Base-by-base conservation (phyloP, 2,329 filamentous ascomycete species). In the Sphaerulina vaccinii region DNA sequence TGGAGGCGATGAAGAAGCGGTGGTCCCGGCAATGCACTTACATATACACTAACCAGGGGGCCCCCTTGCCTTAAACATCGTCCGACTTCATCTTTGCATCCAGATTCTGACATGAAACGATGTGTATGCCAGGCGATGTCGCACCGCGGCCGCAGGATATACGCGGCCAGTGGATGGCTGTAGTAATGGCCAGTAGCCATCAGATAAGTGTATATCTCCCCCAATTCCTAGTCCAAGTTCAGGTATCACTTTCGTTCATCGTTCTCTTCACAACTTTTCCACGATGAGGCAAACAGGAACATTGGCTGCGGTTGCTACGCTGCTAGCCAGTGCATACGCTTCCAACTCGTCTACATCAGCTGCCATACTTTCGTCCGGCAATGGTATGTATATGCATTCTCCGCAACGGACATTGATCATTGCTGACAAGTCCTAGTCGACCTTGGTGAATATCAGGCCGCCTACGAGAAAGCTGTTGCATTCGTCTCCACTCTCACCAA, bases 401-500 rank as follows among this genome's bases (percentile, higher is more conserved):
- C n/a, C n/a, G n/a, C n/a, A n/a, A n/a, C n/a, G n/a, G n/a, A n/a
- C n/a, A n/a, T n/a, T n/a, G n/a, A n/a, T n/a, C n/a, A n/a, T n/a
- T n/a, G n/a, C n/a, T n/a, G n/a, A n/a, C n/a, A n/a, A n/a, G n/a
- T 5, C 5, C 5, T 15, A 35, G 43, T 57, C 21, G 47, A 58
- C 24, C 46, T 57, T 1, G 57, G 57, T 6, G 45, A 52, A 2
- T 58, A 57, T 23, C 39, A 60, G 29, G 49, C 27, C 11, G 50
- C 55, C 3, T 58, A 56, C 32, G 39, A 51, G 11, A 56, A 56
- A 23, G 54, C 54, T 10, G 50, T 41, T 15, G 47, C 50, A 9
- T 53, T 56, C 29, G 50, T 56, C 13, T 45, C 54, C 3, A 48
- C 47, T 7, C 45, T 53, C 16, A 52, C 32, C 11, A 55, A 59